phyloP scores from a whole-genome alignment of 2,329 filamentous ascomycete species.

The Bipolaris gigantea region DNA sequence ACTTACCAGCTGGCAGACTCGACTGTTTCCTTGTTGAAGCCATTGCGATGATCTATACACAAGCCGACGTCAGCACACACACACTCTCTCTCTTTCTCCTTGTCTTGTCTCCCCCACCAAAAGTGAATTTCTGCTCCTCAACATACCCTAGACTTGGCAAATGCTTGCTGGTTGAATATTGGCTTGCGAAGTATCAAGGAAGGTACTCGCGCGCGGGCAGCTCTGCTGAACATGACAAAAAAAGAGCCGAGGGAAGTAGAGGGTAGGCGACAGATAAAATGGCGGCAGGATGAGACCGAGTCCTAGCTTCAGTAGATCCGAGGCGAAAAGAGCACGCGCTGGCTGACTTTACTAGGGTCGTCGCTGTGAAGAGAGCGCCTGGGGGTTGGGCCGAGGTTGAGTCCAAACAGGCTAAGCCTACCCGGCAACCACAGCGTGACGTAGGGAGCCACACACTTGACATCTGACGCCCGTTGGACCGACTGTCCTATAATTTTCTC shows the following conservation, averaged over 20 bases:
- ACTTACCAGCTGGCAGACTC: constrained; percentile 51
- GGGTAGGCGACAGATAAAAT: constrained; percentile 11
- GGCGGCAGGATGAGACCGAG: constrained; percentile 15
- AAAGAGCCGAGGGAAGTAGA: background rate
- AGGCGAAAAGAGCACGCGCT: constrained; percentile 27
- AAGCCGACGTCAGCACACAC: constrained; percentile 11
- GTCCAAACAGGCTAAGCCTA: constrained; percentile 11
- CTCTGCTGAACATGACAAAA: constrained; percentile 47
- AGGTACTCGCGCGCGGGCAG: constrained; percentile 44
- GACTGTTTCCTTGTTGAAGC: constrained; percentile 48
- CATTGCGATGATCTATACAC: constrained; percentile 40
- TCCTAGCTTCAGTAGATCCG: constrained; percentile 24
- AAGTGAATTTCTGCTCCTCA: background rate
- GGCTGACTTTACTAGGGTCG: constrained; percentile 20
- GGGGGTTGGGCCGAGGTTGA: constrained; percentile 21
- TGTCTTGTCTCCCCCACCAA: background rate
- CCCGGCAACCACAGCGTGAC: constrained; percentile 5
- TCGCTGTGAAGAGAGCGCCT: constrained; percentile 16
- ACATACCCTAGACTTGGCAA: constrained; percentile 35
- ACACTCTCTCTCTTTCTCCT: background rate
- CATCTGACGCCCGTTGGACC: constrained; percentile 15
- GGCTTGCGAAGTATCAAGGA: constrained; percentile 43
- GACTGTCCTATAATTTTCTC: background rate
- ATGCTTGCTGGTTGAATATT: constrained; percentile 27
- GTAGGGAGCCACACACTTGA: background rate